phyloP scores from a whole-genome alignment of 768 basidiomycete genomes.

The Phaeolepiota aurea region DNA sequence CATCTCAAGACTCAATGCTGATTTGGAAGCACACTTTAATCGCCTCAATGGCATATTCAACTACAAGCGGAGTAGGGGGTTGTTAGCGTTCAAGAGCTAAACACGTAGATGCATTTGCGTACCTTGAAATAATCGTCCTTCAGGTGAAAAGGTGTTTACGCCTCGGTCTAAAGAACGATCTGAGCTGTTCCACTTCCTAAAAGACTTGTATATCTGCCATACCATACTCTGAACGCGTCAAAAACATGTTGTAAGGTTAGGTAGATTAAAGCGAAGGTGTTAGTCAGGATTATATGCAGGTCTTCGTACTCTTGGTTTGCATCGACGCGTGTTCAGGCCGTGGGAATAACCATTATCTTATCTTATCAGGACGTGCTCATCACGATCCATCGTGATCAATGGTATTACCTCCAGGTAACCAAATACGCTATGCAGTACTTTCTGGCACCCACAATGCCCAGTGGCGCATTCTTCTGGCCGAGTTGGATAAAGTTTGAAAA shows the following conservation, averaged over 20 bases:
- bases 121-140: conserved; percentile 99
- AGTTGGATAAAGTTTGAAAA: too few species aligned
- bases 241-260: conserved; percentile 54
- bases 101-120: conserved; percentile 10
- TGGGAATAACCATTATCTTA: conserved; percentile 30
- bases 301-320: conserved; percentile 20
- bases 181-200: background rate
- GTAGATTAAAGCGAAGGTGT: conserved; percentile 10
- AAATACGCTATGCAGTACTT: too few species aligned
- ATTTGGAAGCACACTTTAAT: conserved; percentile 70
- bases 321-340: conserved; percentile 39
- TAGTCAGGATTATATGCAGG: too few species aligned
- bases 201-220: conserved; percentile 10
- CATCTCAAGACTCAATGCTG: too few species aligned
- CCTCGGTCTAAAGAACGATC: conserved; percentile 62
- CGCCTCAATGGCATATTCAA: conserved; percentile 99
- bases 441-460: too few species aligned
- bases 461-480: too few species aligned
- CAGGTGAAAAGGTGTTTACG: conserved; percentile 98
- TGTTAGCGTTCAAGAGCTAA: conserved; percentile 10
- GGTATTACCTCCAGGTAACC: too few species aligned
- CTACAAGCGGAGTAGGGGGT: conserved; percentile 39
- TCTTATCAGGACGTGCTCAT: conserved; percentile 14
- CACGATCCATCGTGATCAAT: background rate
- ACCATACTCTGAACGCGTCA: conserved; percentile 96